These are phyloP conservation scores for Sporothrix mexicana DNA, from an alignment of 2,329 filamentous ascomycete genomes.

Conservation along the genomic window DNA sequence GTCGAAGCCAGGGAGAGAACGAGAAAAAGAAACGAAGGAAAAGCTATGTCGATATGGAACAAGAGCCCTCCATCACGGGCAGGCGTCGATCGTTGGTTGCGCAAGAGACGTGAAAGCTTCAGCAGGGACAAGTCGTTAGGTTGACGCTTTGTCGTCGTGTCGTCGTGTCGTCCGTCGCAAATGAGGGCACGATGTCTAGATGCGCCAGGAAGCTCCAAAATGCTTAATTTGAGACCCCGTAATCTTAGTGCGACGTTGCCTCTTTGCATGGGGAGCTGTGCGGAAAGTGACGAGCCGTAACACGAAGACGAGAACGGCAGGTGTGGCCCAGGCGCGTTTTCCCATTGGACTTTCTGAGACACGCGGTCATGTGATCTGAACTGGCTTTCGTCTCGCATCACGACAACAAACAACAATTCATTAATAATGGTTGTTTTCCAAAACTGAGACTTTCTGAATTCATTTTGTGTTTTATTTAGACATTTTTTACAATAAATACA, in stretches of 20 bases:
- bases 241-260: constrained; percentile 15
- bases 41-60: background rate
- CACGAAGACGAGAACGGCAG: constrained; percentile 4
- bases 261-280: too few relatives aligned
- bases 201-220: constrained; percentile 11
- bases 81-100: background rate
- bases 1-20: background rate
- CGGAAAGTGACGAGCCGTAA: constrained; percentile 23
- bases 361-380: constrained; percentile 15
- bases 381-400: too few relatives aligned
- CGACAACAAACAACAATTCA: too few relatives aligned
- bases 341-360: constrained; percentile 2
- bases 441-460: background rate
- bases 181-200: constrained; percentile 10
- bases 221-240: constrained; percentile 1
- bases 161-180: background rate
- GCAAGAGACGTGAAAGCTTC: background rate
- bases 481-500: background rate
- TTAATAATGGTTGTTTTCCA: too few relatives aligned
- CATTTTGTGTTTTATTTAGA: background rate
- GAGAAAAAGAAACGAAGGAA: background rate
- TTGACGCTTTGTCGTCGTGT: background rate
- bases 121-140: background rate
- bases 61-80: constrained; percentile 28
- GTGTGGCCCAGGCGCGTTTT: constrained; percentile 15